Evolutionary conservation across 257 asterid species (phyloP).

Genomic region (Nicotiana sylvestris): DNA sequence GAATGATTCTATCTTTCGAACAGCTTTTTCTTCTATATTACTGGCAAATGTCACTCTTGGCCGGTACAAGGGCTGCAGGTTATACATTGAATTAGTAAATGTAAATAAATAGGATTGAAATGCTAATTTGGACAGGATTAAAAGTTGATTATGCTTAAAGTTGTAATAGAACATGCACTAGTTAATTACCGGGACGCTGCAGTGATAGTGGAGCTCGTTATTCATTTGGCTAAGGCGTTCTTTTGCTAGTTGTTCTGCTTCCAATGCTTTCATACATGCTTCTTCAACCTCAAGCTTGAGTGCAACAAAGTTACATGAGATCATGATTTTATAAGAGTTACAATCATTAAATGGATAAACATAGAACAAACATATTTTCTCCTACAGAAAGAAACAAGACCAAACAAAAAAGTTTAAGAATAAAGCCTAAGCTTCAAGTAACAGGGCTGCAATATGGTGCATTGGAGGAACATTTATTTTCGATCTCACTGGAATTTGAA

Average conservation of each 20-base stretch:
- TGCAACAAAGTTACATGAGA: background rate
- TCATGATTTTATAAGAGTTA: background rate
- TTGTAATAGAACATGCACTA: background rate
- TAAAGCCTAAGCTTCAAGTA: background rate
- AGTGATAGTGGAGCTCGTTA: conserved; percentile 50
- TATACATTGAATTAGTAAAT: background rate
- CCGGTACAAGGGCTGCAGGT: conserved; percentile 43
- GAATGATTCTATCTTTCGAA: conserved; percentile 8
- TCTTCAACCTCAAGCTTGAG: conserved; percentile 40
- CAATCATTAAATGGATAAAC: background rate
- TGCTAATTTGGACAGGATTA: background rate
- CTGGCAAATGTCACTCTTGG: conserved; percentile 59
- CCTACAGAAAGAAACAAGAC: background rate
- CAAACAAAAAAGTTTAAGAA: background rate
- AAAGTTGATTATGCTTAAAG: background rate
- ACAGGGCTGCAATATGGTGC: background rate
- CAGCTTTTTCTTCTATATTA: conserved; percentile 17
- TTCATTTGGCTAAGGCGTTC: conserved; percentile 53
- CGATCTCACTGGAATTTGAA: background rate
- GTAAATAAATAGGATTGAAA: background rate
- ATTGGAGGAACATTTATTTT: background rate
- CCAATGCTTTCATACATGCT: conserved; percentile 46
- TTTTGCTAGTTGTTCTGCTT: conserved; percentile 55
- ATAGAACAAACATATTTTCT: background rate
- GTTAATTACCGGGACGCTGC: conserved; percentile 55